phyloP scores from a whole-genome alignment of 176 grass and related monocot species.

The Rhynchospora pubera region DNA sequence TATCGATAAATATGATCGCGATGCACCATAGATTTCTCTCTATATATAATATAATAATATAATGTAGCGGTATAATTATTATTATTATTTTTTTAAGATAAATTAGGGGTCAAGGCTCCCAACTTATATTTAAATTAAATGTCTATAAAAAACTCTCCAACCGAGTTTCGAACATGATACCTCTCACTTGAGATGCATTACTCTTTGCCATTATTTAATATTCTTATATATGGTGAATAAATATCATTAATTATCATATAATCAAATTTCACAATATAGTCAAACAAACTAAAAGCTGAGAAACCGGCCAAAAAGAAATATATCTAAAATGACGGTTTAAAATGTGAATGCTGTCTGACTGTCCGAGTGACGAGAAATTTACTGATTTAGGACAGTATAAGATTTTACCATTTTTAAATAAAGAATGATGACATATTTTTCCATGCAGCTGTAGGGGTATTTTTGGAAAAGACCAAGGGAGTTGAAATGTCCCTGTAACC shows the following conservation, averaged over 20 bases:
- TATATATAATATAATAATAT: too few relatives aligned
- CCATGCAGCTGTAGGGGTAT: not conserved
- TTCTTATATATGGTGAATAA: not conserved
- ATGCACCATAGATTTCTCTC: too few relatives aligned
- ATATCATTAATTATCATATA: not conserved
- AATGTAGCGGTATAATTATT: too few relatives aligned
- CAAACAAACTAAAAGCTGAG: not conserved
- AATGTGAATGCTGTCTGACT: not conserved
- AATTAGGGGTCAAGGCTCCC: too few relatives aligned
- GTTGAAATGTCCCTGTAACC: constrained; percentile 20
- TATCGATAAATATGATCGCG: too few relatives aligned
- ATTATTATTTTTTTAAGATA: too few relatives aligned
- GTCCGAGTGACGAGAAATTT: too few relatives aligned
- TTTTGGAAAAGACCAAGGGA: not conserved
- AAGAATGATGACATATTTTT: not conserved
- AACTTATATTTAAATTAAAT: too few relatives aligned
- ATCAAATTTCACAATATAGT: not conserved
- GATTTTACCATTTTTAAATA: not conserved
- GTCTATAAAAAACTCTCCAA: too few relatives aligned
- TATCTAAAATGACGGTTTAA: not conserved
- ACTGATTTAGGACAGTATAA: not conserved
- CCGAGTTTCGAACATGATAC: too few relatives aligned
- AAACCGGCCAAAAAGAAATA: not conserved
- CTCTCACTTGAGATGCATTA: too few relatives aligned
- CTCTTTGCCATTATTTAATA: too few relatives aligned